A percentile compares a stretch with the other conserved stretches of the same genome.
These are phyloP conservation scores for Chenopodium quinoa DNA, from an alignment of 148 eudicot species.

Conservation along the genomic window DNA sequence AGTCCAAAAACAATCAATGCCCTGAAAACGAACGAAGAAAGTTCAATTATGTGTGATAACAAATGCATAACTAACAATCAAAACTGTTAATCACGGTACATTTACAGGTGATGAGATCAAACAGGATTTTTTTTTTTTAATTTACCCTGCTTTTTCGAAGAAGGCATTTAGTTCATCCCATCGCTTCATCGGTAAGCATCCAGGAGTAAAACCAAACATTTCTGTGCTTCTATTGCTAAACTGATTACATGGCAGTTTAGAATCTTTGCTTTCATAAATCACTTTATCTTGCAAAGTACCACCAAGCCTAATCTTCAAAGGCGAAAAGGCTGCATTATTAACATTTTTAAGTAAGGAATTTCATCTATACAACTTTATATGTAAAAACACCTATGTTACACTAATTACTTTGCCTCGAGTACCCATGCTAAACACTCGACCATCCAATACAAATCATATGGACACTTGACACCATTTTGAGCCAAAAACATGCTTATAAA, in stretches of 20 bases:
- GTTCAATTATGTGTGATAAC: background rate
- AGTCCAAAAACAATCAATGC: slow-evolving; percentile 70
- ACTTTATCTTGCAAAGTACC: slow-evolving; percentile 87
- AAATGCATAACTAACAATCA: background rate
- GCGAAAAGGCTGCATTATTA: slow-evolving; percentile 75
- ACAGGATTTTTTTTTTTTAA: background rate
- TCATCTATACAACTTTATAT: background rate
- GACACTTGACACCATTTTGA: background rate
- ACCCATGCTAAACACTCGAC: background rate
- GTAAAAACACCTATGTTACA: background rate
- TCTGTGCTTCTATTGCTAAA: slow-evolving; percentile 43
- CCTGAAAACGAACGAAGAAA: slow-evolving; percentile 36
- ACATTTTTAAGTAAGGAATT: slow-evolving; percentile 7
- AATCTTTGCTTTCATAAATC: slow-evolving; percentile 56
- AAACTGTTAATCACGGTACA: background rate
- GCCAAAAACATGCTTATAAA: background rate
- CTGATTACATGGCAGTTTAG: slow-evolving; percentile 45
- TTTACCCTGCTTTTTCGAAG: slow-evolving; percentile 66
- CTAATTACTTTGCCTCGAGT: background rate
- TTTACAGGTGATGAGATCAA: background rate
- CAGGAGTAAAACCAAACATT: slow-evolving; percentile 68
- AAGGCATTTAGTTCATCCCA: slow-evolving; percentile 84
- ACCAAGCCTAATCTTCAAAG: slow-evolving; percentile 84
- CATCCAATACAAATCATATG: background rate
- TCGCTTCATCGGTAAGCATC: slow-evolving; percentile 72